Evolutionary conservation across 352 stramenopile species (phyloP).

Genomic region (Phytophthora lateralis): DNA sequence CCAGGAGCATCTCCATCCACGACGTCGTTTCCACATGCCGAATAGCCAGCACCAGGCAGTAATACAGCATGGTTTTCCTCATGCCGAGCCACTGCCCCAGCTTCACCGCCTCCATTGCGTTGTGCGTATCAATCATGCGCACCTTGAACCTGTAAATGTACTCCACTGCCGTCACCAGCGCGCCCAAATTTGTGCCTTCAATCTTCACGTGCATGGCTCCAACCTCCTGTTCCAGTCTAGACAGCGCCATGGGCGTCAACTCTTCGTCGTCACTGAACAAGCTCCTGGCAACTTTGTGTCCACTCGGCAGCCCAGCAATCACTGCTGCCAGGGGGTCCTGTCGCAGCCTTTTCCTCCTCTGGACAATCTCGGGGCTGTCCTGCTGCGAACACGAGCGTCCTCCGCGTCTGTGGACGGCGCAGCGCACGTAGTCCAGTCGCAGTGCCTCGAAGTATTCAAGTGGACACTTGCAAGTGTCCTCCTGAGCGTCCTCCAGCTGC

Average conservation of each 20-base stretch:
- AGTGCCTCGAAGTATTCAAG: conserved; percentile 13
- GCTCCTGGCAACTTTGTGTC: conserved; percentile 16
- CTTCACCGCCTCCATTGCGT: conserved; percentile 41
- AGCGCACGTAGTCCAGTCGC: conserved; percentile 27
- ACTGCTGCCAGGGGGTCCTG: conserved; percentile 1
- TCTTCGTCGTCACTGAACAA: conserved; percentile 28
- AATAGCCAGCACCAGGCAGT: conserved; percentile 45
- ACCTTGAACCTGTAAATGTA: conserved; percentile 59
- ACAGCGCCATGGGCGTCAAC: neutral
- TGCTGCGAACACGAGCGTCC: conserved; percentile 3
- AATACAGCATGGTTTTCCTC: conserved; percentile 42
- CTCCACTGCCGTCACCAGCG: conserved; percentile 56
- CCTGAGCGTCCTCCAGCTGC: conserved; percentile 1
- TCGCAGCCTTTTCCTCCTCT: conserved; percentile 30
- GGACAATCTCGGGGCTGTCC: conserved; percentile 11
- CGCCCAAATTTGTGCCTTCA: conserved; percentile 37
- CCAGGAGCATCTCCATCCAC: conserved; percentile 58
- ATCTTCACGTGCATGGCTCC: conserved; percentile 53
- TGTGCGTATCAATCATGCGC: conserved; percentile 35
- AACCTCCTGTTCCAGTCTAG: neutral
- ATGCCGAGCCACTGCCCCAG: conserved; percentile 56
- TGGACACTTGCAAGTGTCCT: conserved; percentile 19
- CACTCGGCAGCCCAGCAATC: neutral
- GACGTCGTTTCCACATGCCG: conserved; percentile 33
- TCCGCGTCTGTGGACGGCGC: conserved; percentile 9